phyloP scores from a whole-genome alignment of 1,284 basidiomycete species.

The Quambalaria eucalypti region DNA sequence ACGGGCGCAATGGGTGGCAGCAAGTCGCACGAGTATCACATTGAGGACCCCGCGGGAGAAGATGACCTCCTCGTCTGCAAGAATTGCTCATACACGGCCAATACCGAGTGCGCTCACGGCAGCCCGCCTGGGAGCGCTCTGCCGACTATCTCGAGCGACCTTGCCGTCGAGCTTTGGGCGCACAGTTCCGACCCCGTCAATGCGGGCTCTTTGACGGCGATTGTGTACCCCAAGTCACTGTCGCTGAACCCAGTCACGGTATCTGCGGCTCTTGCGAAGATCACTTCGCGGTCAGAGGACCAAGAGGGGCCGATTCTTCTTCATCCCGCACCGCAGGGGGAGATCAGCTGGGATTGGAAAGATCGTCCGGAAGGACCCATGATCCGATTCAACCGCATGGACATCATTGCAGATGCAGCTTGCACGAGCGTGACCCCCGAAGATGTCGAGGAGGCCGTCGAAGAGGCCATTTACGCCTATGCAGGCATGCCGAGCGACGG shows the following conservation, averaged over 20 bases:
- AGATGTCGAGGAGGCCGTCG: constrained; percentile 23
- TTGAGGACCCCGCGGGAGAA: constrained; percentile 43
- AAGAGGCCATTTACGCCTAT: background rate
- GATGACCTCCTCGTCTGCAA: constrained; percentile 44
- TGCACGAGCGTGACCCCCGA: constrained; percentile 20
- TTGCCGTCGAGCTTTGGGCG: constrained; percentile 22
- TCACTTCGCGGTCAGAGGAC: too few species aligned
- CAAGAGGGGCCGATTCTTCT: too few species aligned
- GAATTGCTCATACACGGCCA: constrained; percentile 42
- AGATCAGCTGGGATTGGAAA: constrained; percentile 28
- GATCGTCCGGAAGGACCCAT: constrained; percentile 33
- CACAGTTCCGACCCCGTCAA: constrained; percentile 10
- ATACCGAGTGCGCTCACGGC: constrained; percentile 40
- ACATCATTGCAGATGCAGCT: constrained; percentile 20
- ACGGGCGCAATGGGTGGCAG: constrained; percentile 47
- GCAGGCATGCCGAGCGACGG: background rate
- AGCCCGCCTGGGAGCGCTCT: constrained; percentile 9
- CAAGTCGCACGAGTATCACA: constrained; percentile 47
- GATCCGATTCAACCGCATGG: constrained; percentile 17
- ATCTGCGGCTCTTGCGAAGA: background rate
- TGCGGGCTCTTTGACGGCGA: constrained; percentile 18
- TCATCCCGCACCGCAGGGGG: background rate
- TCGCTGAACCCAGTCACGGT: constrained; percentile 35
- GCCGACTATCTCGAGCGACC: constrained; percentile 14
- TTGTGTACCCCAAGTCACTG: constrained; percentile 18